These are phyloP conservation scores for Penicillium sp. DNA, from an alignment of 2,329 filamentous ascomycete species.

Conservation along the genomic window DNA sequence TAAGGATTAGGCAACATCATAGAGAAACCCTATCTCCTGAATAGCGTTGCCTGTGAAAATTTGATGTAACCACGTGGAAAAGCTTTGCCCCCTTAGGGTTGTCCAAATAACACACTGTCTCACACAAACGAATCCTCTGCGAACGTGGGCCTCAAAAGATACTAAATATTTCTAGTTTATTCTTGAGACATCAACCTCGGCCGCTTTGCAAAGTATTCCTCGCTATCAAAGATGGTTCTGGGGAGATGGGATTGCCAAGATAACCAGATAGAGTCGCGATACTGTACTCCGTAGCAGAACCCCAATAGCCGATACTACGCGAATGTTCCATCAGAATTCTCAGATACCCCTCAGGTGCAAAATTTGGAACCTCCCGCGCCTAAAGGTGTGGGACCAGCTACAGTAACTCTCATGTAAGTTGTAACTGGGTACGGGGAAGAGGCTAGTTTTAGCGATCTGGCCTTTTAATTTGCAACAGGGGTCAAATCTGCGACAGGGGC, in stretches of 20 bases:
- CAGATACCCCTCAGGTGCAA: not conserved
- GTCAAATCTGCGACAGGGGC: conserved; percentile 24
- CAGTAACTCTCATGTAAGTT: not conserved
- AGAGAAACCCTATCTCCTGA: not conserved
- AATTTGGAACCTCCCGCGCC: conserved; percentile 4
- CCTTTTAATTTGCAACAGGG: conserved; percentile 11
- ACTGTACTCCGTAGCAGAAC: not conserved
- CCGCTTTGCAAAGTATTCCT: not conserved
- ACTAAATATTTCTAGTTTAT: not conserved
- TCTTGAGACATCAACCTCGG: not conserved
- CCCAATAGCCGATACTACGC: not conserved
- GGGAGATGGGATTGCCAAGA: not conserved
- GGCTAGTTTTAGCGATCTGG: conserved; percentile 19
- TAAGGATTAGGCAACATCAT: not conserved
- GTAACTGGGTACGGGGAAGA: not conserved
- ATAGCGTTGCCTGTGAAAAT: not conserved
- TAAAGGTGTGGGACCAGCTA: conserved; percentile 1
- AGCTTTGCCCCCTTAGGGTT: not conserved
- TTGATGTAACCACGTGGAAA: conserved; percentile 8
- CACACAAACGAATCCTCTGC: not conserved
- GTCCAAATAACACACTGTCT: conserved; percentile 1
- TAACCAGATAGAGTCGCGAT: not conserved
- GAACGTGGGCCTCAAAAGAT: not conserved
- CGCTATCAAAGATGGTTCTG: not conserved
- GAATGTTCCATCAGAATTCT: not conserved